Percentiles rank a stretch among this genome's conserved stretches.
phyloP scores from a whole-genome alignment of 2,329 filamentous ascomycete genomes.

The Rutstroemia sp. region DNA sequence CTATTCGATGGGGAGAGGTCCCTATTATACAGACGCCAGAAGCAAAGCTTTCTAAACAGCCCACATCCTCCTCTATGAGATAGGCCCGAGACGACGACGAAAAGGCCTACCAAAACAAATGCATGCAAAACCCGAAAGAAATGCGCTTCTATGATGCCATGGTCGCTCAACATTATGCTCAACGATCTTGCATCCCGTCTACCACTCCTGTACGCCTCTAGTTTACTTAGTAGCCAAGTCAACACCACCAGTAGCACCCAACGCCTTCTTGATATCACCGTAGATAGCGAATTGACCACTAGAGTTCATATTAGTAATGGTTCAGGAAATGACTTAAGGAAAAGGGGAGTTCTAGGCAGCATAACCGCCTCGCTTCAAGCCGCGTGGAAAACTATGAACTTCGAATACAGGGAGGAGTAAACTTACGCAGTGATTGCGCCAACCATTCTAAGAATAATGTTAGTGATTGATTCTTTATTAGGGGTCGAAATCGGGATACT shows the following conservation, averaged over 20 bases:
- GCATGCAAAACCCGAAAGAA: constrained; percentile 13
- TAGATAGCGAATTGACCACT: constrained; percentile 87
- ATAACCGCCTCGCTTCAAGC: too few relatives aligned
- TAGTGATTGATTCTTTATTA: not conserved
- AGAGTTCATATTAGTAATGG: not conserved
- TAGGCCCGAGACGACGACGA: not conserved
- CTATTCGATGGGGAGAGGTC: constrained; percentile 16
- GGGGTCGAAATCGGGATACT: not conserved
- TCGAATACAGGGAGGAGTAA: too few relatives aligned
- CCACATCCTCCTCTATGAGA: not conserved
- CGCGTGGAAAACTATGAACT: not conserved
- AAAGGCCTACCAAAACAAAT: constrained; percentile 14
- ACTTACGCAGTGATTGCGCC: constrained; percentile 9
- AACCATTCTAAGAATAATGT: constrained; percentile 6
- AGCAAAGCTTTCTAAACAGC: not conserved
- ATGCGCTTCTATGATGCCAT: not conserved
- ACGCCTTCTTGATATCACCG: constrained; percentile 61
- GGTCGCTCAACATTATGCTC: constrained; percentile 2
- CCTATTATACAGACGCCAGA: constrained; percentile 21
- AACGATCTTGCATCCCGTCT: constrained; percentile 10
- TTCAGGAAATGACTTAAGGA: not conserved
- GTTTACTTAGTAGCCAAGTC: constrained; percentile 46
- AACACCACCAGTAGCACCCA: constrained; percentile 69
- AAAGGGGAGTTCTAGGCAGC: not conserved
- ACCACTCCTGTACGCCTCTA: constrained; percentile 20